Evolutionary conservation across 2,329 filamentous ascomycete species (phyloP).

Genomic region (Alternaria ethzedia): DNA sequence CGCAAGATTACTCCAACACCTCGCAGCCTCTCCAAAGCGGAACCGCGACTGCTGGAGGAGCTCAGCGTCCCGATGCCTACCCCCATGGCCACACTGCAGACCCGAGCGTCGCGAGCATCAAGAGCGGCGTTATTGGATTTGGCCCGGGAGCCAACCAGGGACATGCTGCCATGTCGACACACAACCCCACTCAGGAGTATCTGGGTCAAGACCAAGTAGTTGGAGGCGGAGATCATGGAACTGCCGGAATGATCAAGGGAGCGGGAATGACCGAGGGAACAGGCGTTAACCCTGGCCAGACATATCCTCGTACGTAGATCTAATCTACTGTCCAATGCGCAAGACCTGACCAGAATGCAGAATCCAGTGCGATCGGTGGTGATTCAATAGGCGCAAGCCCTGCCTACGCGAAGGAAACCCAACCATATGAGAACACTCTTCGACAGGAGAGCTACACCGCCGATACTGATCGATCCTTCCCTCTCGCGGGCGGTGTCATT

Average conservation of each 20-base stretch:
- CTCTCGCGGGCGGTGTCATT: conserved; percentile 43
- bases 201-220: conserved; percentile 22
- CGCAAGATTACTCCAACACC: conserved; percentile 1
- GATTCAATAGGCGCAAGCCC: conserved; percentile 1
- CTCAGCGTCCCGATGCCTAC: conserved; percentile 26
- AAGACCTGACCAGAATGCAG: conserved; percentile 17
- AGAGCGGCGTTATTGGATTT: conserved; percentile 50
- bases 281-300: conserved; percentile 10
- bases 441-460: conserved; percentile 23
- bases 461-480: conserved; percentile 43
- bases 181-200: conserved; percentile 16
- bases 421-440: conserved; percentile 14
- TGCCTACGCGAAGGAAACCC: not conserved
- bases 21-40: not conserved
- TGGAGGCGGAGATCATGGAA: conserved; percentile 21
- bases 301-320: conserved; percentile 29
- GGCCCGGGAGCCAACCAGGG: conserved; percentile 23
- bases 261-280: conserved; percentile 1
- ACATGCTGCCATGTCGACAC: conserved; percentile 34
- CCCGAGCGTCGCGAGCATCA: conserved; percentile 47
- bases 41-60: conserved; percentile 5
- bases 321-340: not conserved
- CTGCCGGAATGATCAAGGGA: conserved; percentile 10
- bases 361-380: not conserved
- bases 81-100: conserved; percentile 18